Percentiles rank a stretch among this genome's conserved stretches.
Conservation (phyloP, 2,329 filamentous ascomycete species). For the Paecilomyces fulvus region DNA sequence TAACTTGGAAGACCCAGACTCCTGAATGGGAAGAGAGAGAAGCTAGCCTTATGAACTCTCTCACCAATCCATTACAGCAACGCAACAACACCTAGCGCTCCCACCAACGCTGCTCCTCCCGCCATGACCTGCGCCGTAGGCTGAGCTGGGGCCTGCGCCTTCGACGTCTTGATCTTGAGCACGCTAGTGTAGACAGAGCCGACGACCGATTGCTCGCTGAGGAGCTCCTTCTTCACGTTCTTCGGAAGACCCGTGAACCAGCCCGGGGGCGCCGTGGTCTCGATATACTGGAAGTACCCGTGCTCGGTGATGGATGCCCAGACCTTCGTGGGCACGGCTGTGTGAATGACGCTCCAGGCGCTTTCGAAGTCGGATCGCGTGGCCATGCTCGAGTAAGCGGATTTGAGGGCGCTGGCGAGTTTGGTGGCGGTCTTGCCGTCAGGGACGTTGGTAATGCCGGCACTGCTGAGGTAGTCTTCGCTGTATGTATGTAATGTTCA, state of each 20-base stretch:
- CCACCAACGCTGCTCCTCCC: not conserved
- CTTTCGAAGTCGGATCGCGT: not conserved
- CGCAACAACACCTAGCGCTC: not conserved
- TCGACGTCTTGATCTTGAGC: not conserved
- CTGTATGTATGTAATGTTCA: not conserved
- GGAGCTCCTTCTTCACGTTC: not conserved
- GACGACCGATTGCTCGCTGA: not conserved
- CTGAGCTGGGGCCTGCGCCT: not conserved
- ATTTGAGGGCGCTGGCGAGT: not conserved
- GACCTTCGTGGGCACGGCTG: not conserved
- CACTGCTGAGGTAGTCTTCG: not conserved
- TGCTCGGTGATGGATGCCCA: not conserved
- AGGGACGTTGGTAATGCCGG: not conserved
- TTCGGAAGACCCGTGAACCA: not conserved
- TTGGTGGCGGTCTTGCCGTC: not conserved
- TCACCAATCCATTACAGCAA: not conserved
- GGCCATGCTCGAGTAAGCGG: not conserved
- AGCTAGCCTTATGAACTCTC: no score
- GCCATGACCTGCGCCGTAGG: not conserved
- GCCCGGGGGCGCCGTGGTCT: not conserved
- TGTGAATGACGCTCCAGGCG: not conserved
- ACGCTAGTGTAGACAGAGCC: not conserved
- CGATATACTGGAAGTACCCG: not conserved
- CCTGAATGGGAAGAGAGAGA: no score
- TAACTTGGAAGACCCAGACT: no score